Percentiles rank a stretch among this genome's conserved stretches.
Evolutionary conservation across 78 protist species (phyloP).

Genomic region (slime mould (Dictyostelium discoideum)): DNA sequence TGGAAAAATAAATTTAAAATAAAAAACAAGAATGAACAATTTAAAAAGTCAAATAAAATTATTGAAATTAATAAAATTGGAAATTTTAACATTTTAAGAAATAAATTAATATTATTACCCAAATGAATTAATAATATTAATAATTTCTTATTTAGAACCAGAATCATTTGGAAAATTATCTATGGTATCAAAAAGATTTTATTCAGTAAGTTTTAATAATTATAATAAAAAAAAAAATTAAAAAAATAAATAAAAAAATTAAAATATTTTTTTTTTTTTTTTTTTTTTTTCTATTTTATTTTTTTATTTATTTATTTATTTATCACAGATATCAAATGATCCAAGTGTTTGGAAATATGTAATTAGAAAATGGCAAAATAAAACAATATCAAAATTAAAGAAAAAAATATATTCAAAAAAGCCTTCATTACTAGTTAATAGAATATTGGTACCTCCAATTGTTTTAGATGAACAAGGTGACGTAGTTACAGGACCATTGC

Average conservation of each 20-base stretch:
- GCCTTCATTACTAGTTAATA: neutral
- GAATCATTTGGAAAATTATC: neutral
- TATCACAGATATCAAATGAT: neutral
- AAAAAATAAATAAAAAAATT: too few relatives aligned
- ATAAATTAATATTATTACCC: neutral
- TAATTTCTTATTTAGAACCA: neutral
- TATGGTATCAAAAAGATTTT: neutral
- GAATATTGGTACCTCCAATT: neutral
- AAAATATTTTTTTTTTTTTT: too few relatives aligned
- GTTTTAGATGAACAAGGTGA: neutral
- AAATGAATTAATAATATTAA: neutral
- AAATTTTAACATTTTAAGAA: neutral
- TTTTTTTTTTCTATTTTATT: too few relatives aligned
- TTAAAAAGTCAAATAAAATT: neutral
- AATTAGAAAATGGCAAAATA: constrained; percentile 1
- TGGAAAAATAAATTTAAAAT: neutral
- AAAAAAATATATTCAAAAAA: neutral
- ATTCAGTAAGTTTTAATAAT: neutral
- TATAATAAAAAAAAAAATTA: too few relatives aligned
- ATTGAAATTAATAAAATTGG: neutral
- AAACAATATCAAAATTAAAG: neutral
- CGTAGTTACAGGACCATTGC: neutral
- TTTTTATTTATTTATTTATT: too few relatives aligned
- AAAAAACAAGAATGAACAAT: neutral
- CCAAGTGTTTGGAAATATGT: neutral